Base-by-base conservation (phyloP, 768 basidiomycete genomes). In the Coprinopsis sp. region DNA sequence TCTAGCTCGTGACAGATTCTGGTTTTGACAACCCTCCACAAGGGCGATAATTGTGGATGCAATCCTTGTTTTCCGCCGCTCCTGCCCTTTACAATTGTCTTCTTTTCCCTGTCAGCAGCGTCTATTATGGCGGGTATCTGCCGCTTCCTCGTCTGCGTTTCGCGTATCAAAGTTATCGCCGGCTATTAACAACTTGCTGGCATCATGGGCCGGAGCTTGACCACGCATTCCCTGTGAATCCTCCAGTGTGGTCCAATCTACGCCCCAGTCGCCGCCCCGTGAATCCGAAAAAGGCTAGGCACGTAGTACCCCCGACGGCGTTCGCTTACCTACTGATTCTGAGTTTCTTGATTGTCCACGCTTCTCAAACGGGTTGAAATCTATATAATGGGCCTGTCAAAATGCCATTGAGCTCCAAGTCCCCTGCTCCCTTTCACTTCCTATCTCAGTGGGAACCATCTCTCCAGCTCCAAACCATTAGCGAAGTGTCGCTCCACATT, bases 171-270 rank as follows among this genome's bases (percentile, higher is more conserved):
- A 30, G 6, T 5, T n/a, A 24, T 42, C 27, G 6, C 30, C 40
- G 40, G 40, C 40, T 42, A 42, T 42, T 42, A 29, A 42, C 27
- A 29, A 14, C 28, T 33, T 27, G n/a, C n/a, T n/a, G n/a, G n/a
- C n/a, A n/a, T 28, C 14, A 19, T 36, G 23, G 40, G 21, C 37
- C 48, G 48, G 48, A 49, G 41, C 48, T 49, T 49, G 34, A 33
- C 47, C 33, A 36, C 25, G 4, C 39, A 36, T 39, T 12, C 28
- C 31, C 24, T 12, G 23, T 21, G 8, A 6, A 24, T 8, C 48
- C 33, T 29, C 31, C 42, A 49, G 23, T 18, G 40, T 43, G 37
- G 38, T 36, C 42, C 31, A 30, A 14, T 29, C 25, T 39, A 24
- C 37, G 19, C 38, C 23, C 36, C 28, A 28, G n/a, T 25, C 19